Evolutionary conservation across 164 flowering plant species (phyloP).

Genomic region (Berberis thunbergii): DNA sequence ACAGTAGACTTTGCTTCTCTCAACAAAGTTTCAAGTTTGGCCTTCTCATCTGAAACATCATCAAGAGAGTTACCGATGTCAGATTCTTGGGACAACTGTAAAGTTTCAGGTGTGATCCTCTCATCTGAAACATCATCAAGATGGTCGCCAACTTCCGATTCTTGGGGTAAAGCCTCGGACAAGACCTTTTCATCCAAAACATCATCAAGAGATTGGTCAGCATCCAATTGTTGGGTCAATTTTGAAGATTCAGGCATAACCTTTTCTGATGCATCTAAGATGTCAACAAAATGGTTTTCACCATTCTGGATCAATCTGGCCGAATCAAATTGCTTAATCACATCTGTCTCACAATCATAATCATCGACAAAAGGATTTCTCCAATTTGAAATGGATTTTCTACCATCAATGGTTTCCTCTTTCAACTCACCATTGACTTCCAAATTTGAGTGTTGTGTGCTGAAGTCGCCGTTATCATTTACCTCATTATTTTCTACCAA

Average conservation of each 20-base stretch:
- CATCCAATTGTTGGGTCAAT: too few species aligned
- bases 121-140: constrained; percentile 9
- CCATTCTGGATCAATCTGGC: constrained; percentile 11
- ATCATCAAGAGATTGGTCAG: too few species aligned
- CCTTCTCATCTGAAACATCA: constrained; percentile 12
- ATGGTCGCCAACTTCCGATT: too few species aligned
- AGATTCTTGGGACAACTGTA: constrained; percentile 11
- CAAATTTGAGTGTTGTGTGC: constrained; percentile 13
- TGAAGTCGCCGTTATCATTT: constrained; percentile 9
- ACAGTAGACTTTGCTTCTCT: too few species aligned
- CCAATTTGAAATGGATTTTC: constrained; percentile 5
- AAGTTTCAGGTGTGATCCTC: constrained; percentile 13
- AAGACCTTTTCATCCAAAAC: too few species aligned
- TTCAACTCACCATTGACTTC: constrained; percentile 13
- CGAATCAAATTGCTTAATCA: constrained; percentile 3
- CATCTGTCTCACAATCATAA: constrained; percentile 7
- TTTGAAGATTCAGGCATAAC: too few species aligned
- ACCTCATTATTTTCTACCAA: constrained; percentile 20
- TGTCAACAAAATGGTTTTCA: too few species aligned
- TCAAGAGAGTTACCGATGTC: background rate
- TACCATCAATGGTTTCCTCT: constrained; percentile 11
- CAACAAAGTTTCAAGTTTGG: constrained; percentile 12
- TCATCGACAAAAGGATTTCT: constrained; percentile 12
- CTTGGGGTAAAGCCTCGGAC: too few species aligned
- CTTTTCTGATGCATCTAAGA: too few species aligned